Base-by-base conservation (phyloP, 257 asterid genomes). In the Lycium ferocissimum region DNA sequence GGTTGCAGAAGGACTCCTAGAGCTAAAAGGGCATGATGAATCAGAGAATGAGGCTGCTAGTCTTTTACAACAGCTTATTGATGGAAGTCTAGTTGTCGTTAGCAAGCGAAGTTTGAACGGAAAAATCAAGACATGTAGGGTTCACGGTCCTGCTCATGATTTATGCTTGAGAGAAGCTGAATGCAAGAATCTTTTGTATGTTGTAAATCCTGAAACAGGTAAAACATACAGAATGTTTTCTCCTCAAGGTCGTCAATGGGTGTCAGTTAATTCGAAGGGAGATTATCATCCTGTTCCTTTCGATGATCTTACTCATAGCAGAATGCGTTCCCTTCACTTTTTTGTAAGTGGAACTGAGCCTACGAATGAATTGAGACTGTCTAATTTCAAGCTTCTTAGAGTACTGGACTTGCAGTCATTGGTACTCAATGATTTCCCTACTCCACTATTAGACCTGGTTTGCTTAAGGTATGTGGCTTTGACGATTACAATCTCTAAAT, bases 131-230 rank as follows among this genome's bases (percentile, higher is more conserved):
- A 37, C 59, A 3, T 85, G 86, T 75, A 79, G 49, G 9, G 38
- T 85, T 8, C 88, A 88, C 83, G 88, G 85, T 61, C 53, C 85
- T 11, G 10, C 83, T 40, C 14, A 86, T 65, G 85, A 85, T 40
- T 53, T 85, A 17, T 83, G 88, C 67, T 65, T 85, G 22, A 83
- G 26, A 51, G 81, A 78, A 87, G 86, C 86, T 0, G 10, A 65
- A 0, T 54, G 65, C 7, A 82, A 83, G 3, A 78, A 33, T 37
- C 79, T 85, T 49, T 5, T 79, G 43, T n/a, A 15, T 15, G 63
- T 15, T 57, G 62, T 57, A 11, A 56, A 56, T 56, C 62, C 62
- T 5, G 2, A 15, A 15, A 57, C 5, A 12, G 6, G 18, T 1
- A 15, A 57, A 15, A n/a, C n/a, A 57, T 15, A 57, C n/a, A 15